Evolutionary conservation across 805 yeast species (phyloP), one percentile per base, ranked within the genome.

Genomic region (Saturnispora saitoi): DNA sequence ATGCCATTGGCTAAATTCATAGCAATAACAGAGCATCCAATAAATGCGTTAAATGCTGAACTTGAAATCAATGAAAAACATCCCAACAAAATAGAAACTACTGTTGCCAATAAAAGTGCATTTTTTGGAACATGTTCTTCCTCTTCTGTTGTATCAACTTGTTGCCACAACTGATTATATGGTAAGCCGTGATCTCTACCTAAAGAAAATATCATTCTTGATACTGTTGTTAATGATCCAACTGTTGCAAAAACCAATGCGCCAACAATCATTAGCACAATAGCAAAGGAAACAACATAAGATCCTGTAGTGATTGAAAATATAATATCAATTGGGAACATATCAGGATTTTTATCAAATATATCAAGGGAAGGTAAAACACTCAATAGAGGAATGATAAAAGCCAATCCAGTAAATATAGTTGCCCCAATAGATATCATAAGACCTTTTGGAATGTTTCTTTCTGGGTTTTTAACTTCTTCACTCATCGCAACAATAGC

Each of bases 161-260:
- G 73, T 3, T 79, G 74, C 88, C 90, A 85, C 14, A 75, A 56
- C 11, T 75, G 70, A 48, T 78, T 75, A 56, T 70, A 76, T 2
- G 95, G 95, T 40, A 86, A 64, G 0, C 89, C 95, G 32, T 81
- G 86, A 62, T 86, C 95, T 67, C 95, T 75, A 46, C 91, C 87
- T 67, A 86, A 80, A 24, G 87, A 83, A 61, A 77, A 86, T 0
- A 88, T 85, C n/a, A 83, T 76, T 72, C 95, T 75, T 3, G 93
- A 84, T 2, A 89, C 85, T 0, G 95, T 83, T 1, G 93, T 86
- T 32, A 84, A 70, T 1, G 91, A 76, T 4, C 95, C 90, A 44
- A 86, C 79, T 2, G 89, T 83, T 32, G 87, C 88, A 63, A 86
- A 86, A 9, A 83, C 58, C 24, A 81, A 76, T 17, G 88, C 83